A percentile compares a stretch with the other conserved stretches of the same genome.
These are phyloP conservation scores for Leishmania braziliensis DNA, from an alignment of 208 protist genomes.

Conservation along the genomic window DNA sequence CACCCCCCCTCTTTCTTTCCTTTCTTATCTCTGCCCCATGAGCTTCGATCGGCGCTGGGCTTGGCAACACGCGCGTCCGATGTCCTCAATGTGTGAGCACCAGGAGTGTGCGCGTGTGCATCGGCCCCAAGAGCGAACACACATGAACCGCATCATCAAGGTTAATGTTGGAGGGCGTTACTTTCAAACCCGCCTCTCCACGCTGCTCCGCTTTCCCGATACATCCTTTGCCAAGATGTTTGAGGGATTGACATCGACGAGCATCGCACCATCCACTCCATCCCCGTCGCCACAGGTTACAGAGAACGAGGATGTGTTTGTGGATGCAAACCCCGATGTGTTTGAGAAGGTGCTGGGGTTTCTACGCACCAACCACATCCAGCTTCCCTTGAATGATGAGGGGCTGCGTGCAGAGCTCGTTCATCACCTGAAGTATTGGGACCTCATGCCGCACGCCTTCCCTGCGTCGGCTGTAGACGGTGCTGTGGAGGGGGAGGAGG, in stretches of 20 bases:
- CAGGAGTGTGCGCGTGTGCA: not conserved
- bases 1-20: not conserved
- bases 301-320: conserved; percentile 55
- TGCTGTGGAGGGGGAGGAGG: conserved; percentile 11
- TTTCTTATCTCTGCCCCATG: not conserved
- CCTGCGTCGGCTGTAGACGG: conserved; percentile 25
- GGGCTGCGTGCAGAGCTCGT: conserved; percentile 71
- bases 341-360: conserved; percentile 81
- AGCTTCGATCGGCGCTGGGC: not conserved
- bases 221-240: conserved; percentile 75
- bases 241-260: conserved; percentile 4
- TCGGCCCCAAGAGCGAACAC: no score
- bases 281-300: not conserved
- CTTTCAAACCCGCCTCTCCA: conserved; percentile 74
- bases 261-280: not conserved
- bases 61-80: not conserved
- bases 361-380: conserved; percentile 61
- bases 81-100: not conserved
- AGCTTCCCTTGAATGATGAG: conserved; percentile 67
- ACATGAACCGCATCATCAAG: conserved; percentile 43
- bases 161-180: conserved; percentile 72
- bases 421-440: conserved; percentile 64
- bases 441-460: conserved; percentile 75
- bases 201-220: conserved; percentile 67
- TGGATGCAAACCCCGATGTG: conserved; percentile 78